Conservation (phyloP, 2,329 filamentous ascomycete species). For the Saccharata proteae region DNA sequence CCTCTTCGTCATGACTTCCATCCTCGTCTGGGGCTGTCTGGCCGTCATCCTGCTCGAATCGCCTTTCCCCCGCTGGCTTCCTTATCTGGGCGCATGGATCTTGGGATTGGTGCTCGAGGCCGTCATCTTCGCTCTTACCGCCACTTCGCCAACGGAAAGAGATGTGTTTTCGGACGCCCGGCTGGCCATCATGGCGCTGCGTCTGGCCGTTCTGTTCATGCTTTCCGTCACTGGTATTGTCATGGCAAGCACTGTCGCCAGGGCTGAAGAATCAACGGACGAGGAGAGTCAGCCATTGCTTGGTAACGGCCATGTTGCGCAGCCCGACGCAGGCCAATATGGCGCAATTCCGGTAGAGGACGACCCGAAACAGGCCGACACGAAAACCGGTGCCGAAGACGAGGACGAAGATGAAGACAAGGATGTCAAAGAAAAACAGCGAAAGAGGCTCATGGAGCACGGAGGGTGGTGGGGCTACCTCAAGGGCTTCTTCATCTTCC, state of each 20-base stretch:
- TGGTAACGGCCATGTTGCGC: conserved; percentile 31
- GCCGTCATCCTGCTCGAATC: conserved; percentile 15
- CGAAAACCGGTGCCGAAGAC: conserved; percentile 31
- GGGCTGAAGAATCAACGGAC: conserved; percentile 30
- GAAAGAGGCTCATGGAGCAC: conserved; percentile 57
- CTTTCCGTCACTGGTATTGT: conserved; percentile 11
- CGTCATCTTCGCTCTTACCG: conserved; percentile 16
- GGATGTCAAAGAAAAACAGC: conserved; percentile 39
- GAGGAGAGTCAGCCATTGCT: conserved; percentile 49
- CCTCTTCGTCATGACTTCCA: conserved; percentile 21
- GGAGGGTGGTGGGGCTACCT: conserved; percentile 69
- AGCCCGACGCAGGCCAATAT: conserved; percentile 19
- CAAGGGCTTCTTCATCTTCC: conserved; percentile 60
- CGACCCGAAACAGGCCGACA: conserved; percentile 15
- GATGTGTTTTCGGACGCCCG: conserved; percentile 14
- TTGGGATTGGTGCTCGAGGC: conserved; percentile 21
- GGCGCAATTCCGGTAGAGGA: conserved; percentile 27
- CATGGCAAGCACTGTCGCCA: conserved; percentile 1
- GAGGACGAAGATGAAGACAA: conserved; percentile 40
- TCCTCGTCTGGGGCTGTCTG: conserved; percentile 21
- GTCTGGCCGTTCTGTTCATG: conserved; percentile 15
- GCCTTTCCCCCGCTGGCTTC: conserved; percentile 18
- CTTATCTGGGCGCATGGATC: conserved; percentile 22
- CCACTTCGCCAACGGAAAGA: conserved; percentile 8
- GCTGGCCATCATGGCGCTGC: conserved; percentile 14